Evolutionary conservation across 345 rosid species (phyloP), one percentile per base, ranked within the genome.

Genomic region (Ceriops tagal): DNA sequence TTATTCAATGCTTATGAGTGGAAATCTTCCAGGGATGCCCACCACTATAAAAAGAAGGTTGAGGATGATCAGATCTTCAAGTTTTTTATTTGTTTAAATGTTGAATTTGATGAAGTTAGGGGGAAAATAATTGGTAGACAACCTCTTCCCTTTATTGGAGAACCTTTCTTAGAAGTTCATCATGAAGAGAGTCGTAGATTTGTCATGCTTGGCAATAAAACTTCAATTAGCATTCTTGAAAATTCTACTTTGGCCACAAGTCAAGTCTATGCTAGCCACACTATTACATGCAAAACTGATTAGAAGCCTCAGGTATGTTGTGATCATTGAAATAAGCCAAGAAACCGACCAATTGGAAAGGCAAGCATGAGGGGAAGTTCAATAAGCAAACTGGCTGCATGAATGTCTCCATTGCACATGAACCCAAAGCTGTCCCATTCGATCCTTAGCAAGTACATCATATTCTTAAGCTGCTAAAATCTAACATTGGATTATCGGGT

Each of bases 21-120:
- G 71, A 43, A 58, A 34, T 58, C 34, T 11, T 2, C 4, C 3
- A 16, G 43, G 10, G 71, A 66, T 32, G 60, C 20, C 24, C 32
- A 64, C 3, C 18, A 71, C 18, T 31, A 26, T 58, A 65, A 20
- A 30, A 56, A 39, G 7, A 47, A 16, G 5, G 56, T 58, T 7
- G 70, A 72, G 11, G 39, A 39, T n/a, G 13, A 47, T 4, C 15
- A 19, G 3, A 58, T 72, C 21, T 72, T 32, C n/a, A 64, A 58
- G 16, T 58, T 72, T 9, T 22, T 62, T 3, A 49, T 43, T 26
- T 47, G 66, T 9, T 19, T 61, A 6, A 62, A 49, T 32, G 26
- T 64, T 3, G 65, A 72, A 32, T 64, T 56, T 49, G 58, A 72
- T 56, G 60, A 72, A 13, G 65, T 58, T 2, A 18, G 53, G 27